These are phyloP conservation scores for Cytospora leucostoma DNA, from an alignment of 2,329 filamentous ascomycete species.

Conservation along the genomic window DNA sequence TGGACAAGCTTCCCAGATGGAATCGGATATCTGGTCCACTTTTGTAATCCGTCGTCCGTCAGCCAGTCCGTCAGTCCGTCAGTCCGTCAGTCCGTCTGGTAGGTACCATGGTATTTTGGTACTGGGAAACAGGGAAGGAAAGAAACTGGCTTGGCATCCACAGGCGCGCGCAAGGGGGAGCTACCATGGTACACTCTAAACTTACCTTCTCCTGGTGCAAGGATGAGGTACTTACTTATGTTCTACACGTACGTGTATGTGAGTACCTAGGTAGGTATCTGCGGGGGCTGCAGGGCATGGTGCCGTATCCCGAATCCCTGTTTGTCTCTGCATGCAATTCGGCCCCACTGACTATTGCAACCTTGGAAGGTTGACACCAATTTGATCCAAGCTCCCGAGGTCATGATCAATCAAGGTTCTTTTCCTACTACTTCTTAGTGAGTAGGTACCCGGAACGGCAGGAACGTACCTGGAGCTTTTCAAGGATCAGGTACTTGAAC, in stretches of 20 bases:
- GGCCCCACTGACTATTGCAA: not conserved
- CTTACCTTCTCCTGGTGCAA: not conserved
- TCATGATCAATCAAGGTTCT: too few species aligned
- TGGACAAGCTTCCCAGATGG: not conserved
- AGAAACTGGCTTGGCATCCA: not conserved
- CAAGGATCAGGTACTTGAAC: too few species aligned
- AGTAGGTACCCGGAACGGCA: too few species aligned
- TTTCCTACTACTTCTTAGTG: too few species aligned
- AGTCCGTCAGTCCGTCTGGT: constrained; percentile 2
- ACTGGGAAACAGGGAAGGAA: constrained; percentile 18
- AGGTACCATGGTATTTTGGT: too few species aligned
- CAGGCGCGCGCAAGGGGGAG: not conserved
- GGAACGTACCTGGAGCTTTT: too few species aligned
- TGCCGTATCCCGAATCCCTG: not conserved
- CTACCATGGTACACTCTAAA: not conserved
- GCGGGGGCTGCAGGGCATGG: not conserved
- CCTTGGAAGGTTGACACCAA: not conserved
- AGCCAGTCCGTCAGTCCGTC: constrained; percentile 3
- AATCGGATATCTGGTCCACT: not conserved
- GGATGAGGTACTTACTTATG: not conserved
- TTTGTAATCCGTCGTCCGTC: constrained; percentile 5
- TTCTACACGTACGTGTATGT: too few species aligned
- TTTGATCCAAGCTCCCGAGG: too few species aligned
- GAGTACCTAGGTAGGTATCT: not conserved
- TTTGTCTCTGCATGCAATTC: not conserved